Base-by-base conservation (phyloP, 169 alveolate genomes). In the Plasmodium vinckei region DNA sequence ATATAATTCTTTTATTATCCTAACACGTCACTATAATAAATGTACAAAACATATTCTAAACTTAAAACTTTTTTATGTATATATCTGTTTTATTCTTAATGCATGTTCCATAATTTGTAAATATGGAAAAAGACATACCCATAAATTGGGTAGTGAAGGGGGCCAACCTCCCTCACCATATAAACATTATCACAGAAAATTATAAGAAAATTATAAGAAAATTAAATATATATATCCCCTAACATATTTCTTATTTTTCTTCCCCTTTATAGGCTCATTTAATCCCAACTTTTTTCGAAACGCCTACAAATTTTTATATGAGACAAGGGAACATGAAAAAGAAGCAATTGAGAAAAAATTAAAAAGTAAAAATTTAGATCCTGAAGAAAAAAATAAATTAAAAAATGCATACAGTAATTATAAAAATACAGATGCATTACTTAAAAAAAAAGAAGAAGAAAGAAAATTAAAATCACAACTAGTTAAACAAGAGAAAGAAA, bases 381-480 rank as follows among this genome's bases (percentile, higher is more conserved):
- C 42, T 17, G 75, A 75, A 33, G 88, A 75, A 65, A 75, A 65
- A 25, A 15, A 9, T 10, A 73, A 75, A 46, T 65, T 75, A 47
- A 75, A 75, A 65, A 75, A 75, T 25, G 64, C 61, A 51, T 65
- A 61, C 12, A 51, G 33, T 75, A 51, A 65, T 65, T 75, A 61
- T 75, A 75, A 49, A 33, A 65, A 60, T 56, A 47, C 68, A 0
- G 88, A 75, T 19, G 67, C 53, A 23, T 9, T 61, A 33, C 15
- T 75, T 39, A 65, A 75, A 61, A 75, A 65, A 42, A 75, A 75
- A 13, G 88, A 75, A 39, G 88, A 75, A 51, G 88, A 75, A 61
- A 49, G 88, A 21, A 75, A 75, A 61, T 54, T 75, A 63, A 75
- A 75, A 75, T 54, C 60, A 17, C 49, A 61, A 19, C 54, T 75